Conservation (phyloP, 2,329 filamentous ascomycete species). For the Clarireedia hainanense region DNA sequence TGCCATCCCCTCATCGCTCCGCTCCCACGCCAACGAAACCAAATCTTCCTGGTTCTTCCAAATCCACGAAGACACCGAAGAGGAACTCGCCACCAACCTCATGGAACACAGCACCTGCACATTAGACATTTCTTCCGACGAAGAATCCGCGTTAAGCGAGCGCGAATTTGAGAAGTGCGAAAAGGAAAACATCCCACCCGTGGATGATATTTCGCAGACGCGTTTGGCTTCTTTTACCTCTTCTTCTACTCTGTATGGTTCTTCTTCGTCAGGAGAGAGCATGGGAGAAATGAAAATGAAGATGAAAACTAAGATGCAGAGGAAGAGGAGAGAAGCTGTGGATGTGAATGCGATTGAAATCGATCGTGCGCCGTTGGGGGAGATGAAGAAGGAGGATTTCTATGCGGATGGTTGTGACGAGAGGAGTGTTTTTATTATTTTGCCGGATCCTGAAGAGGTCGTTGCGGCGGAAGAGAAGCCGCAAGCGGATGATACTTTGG, state of each 20-base stretch:
- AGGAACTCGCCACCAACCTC: constrained; percentile 85
- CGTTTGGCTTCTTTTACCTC: constrained; percentile 18
- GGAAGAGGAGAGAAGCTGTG: constrained; percentile 30
- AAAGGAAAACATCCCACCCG: constrained; percentile 90
- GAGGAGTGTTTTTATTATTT: constrained; percentile 51
- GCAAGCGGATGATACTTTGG: not conserved
- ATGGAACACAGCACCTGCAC: constrained; percentile 85
- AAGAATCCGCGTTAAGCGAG: constrained; percentile 52
- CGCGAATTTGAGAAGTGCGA: constrained; percentile 49
- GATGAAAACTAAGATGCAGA: constrained; percentile 25
- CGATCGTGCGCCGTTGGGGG: constrained; percentile 55
- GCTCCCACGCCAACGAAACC: constrained; percentile 38
- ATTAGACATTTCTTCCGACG: constrained; percentile 84
- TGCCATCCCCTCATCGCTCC: constrained; percentile 26
- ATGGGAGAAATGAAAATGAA: constrained; percentile 22
- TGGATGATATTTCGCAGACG: constrained; percentile 55
- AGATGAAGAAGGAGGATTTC: constrained; percentile 60
- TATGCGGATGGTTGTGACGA: constrained; percentile 60
- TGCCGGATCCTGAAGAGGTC: constrained; percentile 37
- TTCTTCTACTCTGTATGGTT: not conserved
- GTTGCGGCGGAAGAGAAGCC: not conserved
- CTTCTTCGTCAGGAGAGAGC: no score
- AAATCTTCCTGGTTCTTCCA: constrained; percentile 80
- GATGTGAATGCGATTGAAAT: constrained; percentile 55
- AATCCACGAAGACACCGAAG: constrained; percentile 85